phyloP scores from a whole-genome alignment of 352 stramenopile species.

The Phytophthora lateralis region DNA sequence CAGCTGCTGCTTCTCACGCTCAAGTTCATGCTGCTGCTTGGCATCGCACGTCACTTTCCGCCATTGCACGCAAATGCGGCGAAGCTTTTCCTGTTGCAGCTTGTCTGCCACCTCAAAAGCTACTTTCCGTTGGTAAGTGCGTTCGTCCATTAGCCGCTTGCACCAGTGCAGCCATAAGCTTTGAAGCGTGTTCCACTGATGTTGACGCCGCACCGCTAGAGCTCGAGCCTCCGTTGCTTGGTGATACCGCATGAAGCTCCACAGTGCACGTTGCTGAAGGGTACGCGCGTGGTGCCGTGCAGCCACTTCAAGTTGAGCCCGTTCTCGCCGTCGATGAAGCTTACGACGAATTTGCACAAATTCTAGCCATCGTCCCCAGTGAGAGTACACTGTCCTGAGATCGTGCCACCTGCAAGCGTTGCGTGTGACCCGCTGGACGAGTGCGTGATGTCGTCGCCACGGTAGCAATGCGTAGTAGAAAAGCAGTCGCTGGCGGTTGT shows the following conservation, averaged over 20 bases:
- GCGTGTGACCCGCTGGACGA: slow-evolving; percentile 32
- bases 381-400: slow-evolving; percentile 41
- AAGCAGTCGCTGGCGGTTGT: slow-evolving; percentile 48
- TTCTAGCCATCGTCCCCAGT: slow-evolving; percentile 48
- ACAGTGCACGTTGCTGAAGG: slow-evolving; percentile 25
- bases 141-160: slow-evolving; percentile 13
- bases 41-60: slow-evolving; percentile 25
- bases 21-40: slow-evolving; percentile 33
- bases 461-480: slow-evolving; percentile 57
- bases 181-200: slow-evolving; percentile 39
- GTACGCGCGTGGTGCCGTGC: slow-evolving; percentile 21
- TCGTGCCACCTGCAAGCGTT: slow-evolving; percentile 51
- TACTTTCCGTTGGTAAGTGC: slow-evolving; percentile 16
- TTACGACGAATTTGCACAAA: slow-evolving; percentile 34
- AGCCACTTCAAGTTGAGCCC: slow-evolving; percentile 27
- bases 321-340: slow-evolving; percentile 30
- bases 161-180: slow-evolving; percentile 37
- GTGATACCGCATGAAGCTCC: slow-evolving; percentile 20
- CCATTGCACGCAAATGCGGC: slow-evolving; percentile 40
- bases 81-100: slow-evolving; percentile 26
- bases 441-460: slow-evolving; percentile 41
- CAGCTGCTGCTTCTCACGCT: slow-evolving; percentile 58
- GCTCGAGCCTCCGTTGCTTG: slow-evolving; percentile 22
- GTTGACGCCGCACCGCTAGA: slow-evolving; percentile 39
- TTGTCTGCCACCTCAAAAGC: slow-evolving; percentile 7